phyloP scores from a whole-genome alignment of 2,329 filamentous ascomycete genomes.

The Colletotrichum viniferum region DNA sequence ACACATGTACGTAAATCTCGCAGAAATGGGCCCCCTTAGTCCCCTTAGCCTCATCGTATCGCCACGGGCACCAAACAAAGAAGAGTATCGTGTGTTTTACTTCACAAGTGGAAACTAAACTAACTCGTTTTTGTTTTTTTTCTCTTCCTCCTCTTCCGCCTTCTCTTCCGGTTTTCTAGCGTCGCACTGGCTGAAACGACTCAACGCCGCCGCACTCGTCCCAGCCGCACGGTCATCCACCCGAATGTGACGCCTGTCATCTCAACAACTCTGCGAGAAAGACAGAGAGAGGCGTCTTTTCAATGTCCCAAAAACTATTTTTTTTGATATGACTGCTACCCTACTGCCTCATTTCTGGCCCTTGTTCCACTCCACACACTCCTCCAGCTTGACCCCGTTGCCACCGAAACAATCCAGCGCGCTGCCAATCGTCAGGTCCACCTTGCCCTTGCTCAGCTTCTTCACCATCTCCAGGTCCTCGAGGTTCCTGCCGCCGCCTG shows the following conservation, averaged over 20 bases:
- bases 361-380: conserved; percentile 88
- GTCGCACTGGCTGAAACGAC: conserved; percentile 9
- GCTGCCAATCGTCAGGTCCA: conserved; percentile 95
- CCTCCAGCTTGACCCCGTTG: conserved; percentile 81
- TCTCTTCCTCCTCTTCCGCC: background rate
- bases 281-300: background rate
- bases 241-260: conserved; percentile 19
- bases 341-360: conserved; percentile 22
- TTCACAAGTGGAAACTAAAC: background rate
- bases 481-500: conserved; percentile 85
- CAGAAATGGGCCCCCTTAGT: background rate
- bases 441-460: conserved; percentile 75
- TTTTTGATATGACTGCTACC: background rate
- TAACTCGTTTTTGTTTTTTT: background rate
- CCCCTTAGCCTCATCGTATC: background rate
- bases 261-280: background rate
- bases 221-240: conserved; percentile 1
- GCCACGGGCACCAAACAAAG: background rate
- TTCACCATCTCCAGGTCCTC: conserved; percentile 85
- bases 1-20: conserved; percentile 10
- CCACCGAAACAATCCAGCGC: conserved; percentile 96
- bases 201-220: background rate
- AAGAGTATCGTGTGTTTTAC: background rate
- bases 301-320: background rate
- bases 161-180: background rate